A percentile compares a stretch with the other conserved stretches of the same genome.
Evolutionary conservation across 257 asterid genomes (phyloP).

Genomic region (Solanum ossicruentum): DNA sequence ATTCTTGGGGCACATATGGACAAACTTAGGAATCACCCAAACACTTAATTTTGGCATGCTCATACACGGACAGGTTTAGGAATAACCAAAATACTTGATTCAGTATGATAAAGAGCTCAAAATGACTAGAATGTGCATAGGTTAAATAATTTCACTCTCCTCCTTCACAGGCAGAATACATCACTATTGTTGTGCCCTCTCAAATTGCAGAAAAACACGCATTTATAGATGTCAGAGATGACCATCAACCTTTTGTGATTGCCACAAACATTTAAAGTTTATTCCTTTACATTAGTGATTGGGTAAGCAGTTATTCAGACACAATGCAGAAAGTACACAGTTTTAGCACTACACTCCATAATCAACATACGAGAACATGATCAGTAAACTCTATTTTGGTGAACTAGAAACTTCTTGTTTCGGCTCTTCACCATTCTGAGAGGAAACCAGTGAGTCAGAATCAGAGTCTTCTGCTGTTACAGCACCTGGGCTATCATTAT

Average conservation of each 20-base stretch:
- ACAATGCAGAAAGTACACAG: neutral
- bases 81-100: neutral
- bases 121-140: neutral
- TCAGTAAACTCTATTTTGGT: constrained; percentile 7
- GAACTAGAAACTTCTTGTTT: constrained; percentile 15
- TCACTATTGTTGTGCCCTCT: neutral
- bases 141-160: neutral
- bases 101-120: neutral
- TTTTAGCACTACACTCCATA: neutral
- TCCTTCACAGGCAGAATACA: neutral
- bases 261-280: neutral
- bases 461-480: constrained; percentile 56
- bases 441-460: constrained; percentile 19
- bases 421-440: constrained; percentile 27
- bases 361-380: neutral
- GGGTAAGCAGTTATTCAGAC: neutral
- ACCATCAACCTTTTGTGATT: neutral
- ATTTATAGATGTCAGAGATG: neutral
- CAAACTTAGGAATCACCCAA: neutral
- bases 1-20: neutral
- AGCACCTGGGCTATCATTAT: constrained; percentile 30
- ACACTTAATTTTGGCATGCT: neutral
- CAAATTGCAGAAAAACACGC: neutral
- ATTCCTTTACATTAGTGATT: neutral
- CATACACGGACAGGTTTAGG: neutral